Evolutionary conservation across 1,284 basidiomycete species (phyloP), one percentile per base, ranked within the genome.

Genomic region (Afroboletus lepidellus): DNA sequence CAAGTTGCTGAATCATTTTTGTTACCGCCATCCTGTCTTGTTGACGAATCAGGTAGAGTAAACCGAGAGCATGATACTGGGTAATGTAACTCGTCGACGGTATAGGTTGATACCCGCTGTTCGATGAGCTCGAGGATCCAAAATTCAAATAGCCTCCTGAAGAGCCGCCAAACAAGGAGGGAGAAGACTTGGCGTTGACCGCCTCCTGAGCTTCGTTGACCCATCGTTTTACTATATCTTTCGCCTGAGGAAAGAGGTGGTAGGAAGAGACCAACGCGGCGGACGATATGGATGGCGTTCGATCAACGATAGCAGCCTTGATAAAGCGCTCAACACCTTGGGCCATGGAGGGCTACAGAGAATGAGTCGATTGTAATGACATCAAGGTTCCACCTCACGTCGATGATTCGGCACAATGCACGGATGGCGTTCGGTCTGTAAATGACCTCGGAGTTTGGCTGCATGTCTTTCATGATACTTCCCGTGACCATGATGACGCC

Each of bases 381-480:
- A 38, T 25, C 12, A 51, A 50, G 32, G 25, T 41, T 50, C 29
- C n/a, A 45, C 79, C 93, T 69, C 72, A 96, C 94, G 71, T 99
- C 97, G 63, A 98, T 97, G 69, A 99, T 96, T 54, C 94, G 83
- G 72, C 94, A 95, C 16, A 99, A 80, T 5, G 96, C 94, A 62
- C 97, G 87, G 61, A 99, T 99, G 29, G 97, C 92, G 71, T 99
- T 99, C 36, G 97, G 93, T 54, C 97, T 83, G 75, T 99, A 99
- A 60, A 99, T 94, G 66, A 98, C 96, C 71, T 99, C 97, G 47
- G 94, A 90, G 70, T 98, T 98, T 47, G 95, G 92, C 69, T 99
- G 96, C 93, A 99, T 99, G 69, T 99, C 96, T 79, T 99, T 99
- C 95, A 98, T 98, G 73, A 99, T 99, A 67, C 94, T 98, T 67